Evolutionary conservation across 495 filamentous ascomycete genomes (phyloP).

Genomic region (Penicillium macrosclerotiorum): DNA sequence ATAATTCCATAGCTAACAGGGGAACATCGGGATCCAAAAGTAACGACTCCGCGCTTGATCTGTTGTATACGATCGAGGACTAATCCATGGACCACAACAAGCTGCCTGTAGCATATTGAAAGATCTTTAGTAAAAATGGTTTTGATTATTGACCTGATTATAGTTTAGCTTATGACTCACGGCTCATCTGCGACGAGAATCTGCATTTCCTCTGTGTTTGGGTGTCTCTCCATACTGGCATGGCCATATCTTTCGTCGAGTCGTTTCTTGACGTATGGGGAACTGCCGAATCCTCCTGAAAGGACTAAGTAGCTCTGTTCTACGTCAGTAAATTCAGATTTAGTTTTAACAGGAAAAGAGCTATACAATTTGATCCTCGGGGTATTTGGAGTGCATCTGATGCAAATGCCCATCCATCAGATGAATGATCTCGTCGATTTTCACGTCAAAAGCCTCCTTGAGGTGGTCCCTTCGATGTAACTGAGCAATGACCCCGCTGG

Average conservation of each 20-base stretch:
- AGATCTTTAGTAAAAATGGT: background rate
- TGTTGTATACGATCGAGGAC: constrained; percentile 54
- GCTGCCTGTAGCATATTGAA: constrained; percentile 39
- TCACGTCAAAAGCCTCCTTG: constrained; percentile 47
- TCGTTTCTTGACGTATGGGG: constrained; percentile 53
- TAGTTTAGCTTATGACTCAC: constrained; percentile 16
- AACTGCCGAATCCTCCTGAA: constrained; percentile 65
- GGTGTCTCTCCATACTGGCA: constrained; percentile 18
- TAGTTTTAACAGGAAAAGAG: background rate
- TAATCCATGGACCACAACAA: constrained; percentile 56
- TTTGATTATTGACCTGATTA: background rate
- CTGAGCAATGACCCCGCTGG: too few species aligned
- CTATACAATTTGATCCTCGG: constrained; percentile 45
- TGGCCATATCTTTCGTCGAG: constrained; percentile 39
- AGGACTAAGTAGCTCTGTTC: constrained; percentile 54
- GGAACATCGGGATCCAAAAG: constrained; percentile 48
- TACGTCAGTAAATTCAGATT: background rate
- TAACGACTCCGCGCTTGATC: constrained; percentile 36
- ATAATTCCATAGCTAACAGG: constrained; percentile 58
- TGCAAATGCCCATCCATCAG: constrained; percentile 55
- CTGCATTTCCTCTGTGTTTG: constrained; percentile 39
- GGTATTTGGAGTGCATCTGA: constrained; percentile 44
- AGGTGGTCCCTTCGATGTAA: constrained; percentile 5
- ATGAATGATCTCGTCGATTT: constrained; percentile 50
- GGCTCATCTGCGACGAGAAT: constrained; percentile 53